These are phyloP conservation scores for Globisporangium rhizosaccharum DNA, from an alignment of 352 stramenopile genomes.

Conservation along the genomic window DNA sequence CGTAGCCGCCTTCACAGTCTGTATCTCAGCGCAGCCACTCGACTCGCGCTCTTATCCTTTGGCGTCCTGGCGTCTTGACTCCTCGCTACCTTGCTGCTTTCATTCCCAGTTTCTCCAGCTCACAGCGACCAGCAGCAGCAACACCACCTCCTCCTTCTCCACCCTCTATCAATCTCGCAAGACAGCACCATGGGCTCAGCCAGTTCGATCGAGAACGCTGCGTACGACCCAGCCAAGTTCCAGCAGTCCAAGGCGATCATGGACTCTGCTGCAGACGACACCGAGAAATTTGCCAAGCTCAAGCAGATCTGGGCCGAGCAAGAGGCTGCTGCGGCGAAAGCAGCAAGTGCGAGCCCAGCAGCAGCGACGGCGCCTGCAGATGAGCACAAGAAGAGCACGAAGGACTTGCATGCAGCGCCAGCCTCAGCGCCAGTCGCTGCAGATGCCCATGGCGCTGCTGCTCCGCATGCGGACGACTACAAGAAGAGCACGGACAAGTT, in stretches of 20 bases:
- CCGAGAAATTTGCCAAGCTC: conserved; percentile 68
- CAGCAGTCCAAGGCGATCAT: conserved; percentile 63
- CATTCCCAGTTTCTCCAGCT: conserved; percentile 6
- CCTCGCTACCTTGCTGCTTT: background rate
- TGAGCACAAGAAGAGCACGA: conserved; percentile 29
- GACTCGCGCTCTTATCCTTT: background rate
- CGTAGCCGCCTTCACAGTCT: no score
- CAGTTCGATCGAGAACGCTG: conserved; percentile 47
- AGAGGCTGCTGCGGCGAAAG: conserved; percentile 6
- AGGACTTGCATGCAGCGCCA: conserved; percentile 19
- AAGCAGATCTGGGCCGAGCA: conserved; percentile 52
- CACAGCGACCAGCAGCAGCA: background rate
- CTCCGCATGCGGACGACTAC: background rate
- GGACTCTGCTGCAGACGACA: conserved; percentile 48
- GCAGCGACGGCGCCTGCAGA: conserved; percentile 4
- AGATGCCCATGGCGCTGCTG: conserved; percentile 6
- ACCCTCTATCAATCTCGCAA: background rate
- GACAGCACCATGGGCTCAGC: conserved; percentile 37
- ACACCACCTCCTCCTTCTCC: background rate
- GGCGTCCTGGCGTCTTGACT: background rate
- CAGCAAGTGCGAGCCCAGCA: conserved; percentile 2
- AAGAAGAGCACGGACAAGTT: background rate
- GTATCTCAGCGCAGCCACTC: no score
- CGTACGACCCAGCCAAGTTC: conserved; percentile 63
- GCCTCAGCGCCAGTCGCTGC: background rate